Conservation (phyloP, 129 eudicot species). For the Dittrichia graveolens region DNA sequence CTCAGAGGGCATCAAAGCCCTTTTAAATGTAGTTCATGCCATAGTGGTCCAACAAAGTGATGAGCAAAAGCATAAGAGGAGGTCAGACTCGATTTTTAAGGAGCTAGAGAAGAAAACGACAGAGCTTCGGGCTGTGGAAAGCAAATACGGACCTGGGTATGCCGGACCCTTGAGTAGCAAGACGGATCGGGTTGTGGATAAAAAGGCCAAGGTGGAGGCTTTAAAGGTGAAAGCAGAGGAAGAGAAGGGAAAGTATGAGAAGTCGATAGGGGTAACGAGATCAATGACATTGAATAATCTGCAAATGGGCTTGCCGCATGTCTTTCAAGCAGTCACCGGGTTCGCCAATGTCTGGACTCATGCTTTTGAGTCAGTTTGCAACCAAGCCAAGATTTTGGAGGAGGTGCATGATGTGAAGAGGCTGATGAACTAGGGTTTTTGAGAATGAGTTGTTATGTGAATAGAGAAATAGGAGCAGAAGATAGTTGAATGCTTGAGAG, state of each 20-base stretch:
- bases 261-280: conserved; percentile 63
- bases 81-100: conserved; percentile 59
- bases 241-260: conserved; percentile 77
- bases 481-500: not conserved
- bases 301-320: conserved; percentile 90
- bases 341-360: conserved; percentile 88
- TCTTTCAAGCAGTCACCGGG: conserved; percentile 91
- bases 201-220: conserved; percentile 69
- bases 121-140: conserved; percentile 71
- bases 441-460: conserved; percentile 17
- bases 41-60: conserved; percentile 88
- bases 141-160: conserved; percentile 57
- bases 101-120: conserved; percentile 69
- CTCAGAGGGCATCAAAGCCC: conserved; percentile 83
- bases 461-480: conserved; percentile 25
- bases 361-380: conserved; percentile 80
- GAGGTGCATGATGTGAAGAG: conserved; percentile 65
- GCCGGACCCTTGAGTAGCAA: conserved; percentile 35
- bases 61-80: conserved; percentile 78
- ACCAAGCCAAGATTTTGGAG: conserved; percentile 54
- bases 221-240: conserved; percentile 79
- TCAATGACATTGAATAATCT: conserved; percentile 76
- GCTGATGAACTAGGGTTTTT: conserved; percentile 49
- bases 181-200: conserved; percentile 65
- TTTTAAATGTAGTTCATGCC: conserved; percentile 66